Conservation (phyloP, 2,329 filamentous ascomycete species). For the Pseudocercospora pini-densiflorae region DNA sequence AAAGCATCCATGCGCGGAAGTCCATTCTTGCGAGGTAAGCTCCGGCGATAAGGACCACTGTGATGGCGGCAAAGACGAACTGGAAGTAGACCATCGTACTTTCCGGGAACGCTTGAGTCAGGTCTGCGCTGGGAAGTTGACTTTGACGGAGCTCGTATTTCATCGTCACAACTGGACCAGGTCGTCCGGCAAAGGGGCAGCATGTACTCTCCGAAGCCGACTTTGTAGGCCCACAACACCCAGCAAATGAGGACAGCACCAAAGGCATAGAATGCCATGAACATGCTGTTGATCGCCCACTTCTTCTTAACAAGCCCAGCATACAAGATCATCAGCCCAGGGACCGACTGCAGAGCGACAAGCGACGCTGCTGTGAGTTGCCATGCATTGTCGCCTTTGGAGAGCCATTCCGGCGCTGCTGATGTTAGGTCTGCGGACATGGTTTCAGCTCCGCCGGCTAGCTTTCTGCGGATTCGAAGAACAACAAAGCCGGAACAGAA, state of each 20-base stretch:
- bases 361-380: conserved; percentile 57
- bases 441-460: neutral
- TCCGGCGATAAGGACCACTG: conserved; percentile 54
- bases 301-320: conserved; percentile 55
- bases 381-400: conserved; percentile 58
- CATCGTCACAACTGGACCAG: conserved; percentile 53
- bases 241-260: conserved; percentile 54
- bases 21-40: conserved; percentile 56
- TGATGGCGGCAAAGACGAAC: conserved; percentile 59
- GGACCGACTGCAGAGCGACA: conserved; percentile 56
- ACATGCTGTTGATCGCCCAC: conserved; percentile 32
- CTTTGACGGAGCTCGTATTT: conserved; percentile 51
- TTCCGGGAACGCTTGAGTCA: conserved; percentile 50
- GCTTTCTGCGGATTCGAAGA: neutral
- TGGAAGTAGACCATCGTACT: conserved; percentile 60
- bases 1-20: conserved; percentile 58
- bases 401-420: conserved; percentile 36
- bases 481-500: neutral
- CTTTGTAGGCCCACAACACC: conserved; percentile 57
- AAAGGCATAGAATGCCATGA: conserved; percentile 58
- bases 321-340: conserved; percentile 56
- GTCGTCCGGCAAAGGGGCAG: conserved; percentile 54
- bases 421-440: conserved; percentile 10
- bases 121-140: conserved; percentile 47
- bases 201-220: conserved; percentile 56